Percentiles rank a stretch among this genome's conserved stretches.
These are phyloP conservation scores for Pythium aphanidermatum DNA, from an alignment of 352 stramenopile genomes.

Conservation along the genomic window DNA sequence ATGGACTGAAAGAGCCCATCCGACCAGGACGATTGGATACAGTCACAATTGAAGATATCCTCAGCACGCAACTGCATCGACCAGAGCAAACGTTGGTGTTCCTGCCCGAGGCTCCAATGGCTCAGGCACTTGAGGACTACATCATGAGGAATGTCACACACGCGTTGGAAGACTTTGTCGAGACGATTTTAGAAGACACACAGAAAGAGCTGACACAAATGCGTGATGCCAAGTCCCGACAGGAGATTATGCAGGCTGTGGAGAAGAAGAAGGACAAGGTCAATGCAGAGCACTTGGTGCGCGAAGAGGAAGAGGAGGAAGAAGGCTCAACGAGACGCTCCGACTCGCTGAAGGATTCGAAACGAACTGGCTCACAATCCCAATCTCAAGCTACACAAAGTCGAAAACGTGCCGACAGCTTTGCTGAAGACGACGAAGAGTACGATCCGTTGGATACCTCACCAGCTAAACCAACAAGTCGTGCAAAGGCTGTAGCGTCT, in stretches of 20 bases:
- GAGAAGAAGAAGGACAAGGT: conserved; percentile 59
- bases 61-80: conserved; percentile 51
- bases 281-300: conserved; percentile 43
- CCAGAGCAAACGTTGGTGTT: conserved; percentile 75
- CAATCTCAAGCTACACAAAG: conserved; percentile 12
- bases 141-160: conserved; percentile 76
- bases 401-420: conserved; percentile 4
- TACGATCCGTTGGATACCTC: conserved; percentile 13
- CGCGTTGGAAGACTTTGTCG: conserved; percentile 75
- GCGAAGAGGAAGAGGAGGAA: conserved; percentile 39
- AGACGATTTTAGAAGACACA: conserved; percentile 57
- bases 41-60: conserved; percentile 74
- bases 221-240: conserved; percentile 39
- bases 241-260: conserved; percentile 60
- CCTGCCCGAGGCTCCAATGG: conserved; percentile 58
- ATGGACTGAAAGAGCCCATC: conserved; percentile 34
- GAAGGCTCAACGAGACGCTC: conserved; percentile 7
- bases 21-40: conserved; percentile 54
- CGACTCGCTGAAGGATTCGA: neutral
- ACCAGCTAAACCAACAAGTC: neutral
- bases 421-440: conserved; percentile 19
- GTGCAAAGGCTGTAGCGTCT: neutral
- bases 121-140: conserved; percentile 72
- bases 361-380: conserved; percentile 6
- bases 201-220: conserved; percentile 54